Evolutionary conservation across 2,329 filamentous ascomycete genomes (phyloP), one percentile per base, ranked within the genome.

Genomic region (Xylariomycetidae sp.): DNA sequence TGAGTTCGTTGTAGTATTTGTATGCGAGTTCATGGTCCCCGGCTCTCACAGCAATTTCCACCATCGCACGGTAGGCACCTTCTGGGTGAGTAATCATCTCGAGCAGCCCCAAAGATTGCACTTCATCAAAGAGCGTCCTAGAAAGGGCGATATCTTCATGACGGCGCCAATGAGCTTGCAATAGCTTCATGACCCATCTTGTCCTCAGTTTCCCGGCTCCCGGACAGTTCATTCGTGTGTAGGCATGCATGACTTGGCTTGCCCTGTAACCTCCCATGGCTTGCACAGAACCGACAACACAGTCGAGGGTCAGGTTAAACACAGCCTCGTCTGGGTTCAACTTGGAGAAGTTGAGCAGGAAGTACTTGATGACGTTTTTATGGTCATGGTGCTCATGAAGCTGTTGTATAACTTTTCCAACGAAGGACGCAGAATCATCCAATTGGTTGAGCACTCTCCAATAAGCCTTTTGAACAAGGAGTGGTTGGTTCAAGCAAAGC

Each of bases 1-100:
- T 35, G 6, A 58, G 44, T n/a, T 48, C 41, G 3, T 48, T 35
- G 11, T 56, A 51, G 20, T 59, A 58, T 1, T 34, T 38, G 16
- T 51, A 41, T n/a, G 63, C 60, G n/a, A 51, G 40, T 11, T 37
- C 37, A 15, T 48, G 27, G 15, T 62, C 41, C 6, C 45, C 58
- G 2, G 62, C 58, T 31, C 60, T 56, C 9, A 66, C 44, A 1
- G 62, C 50, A 17, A 67, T 49, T 36, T 68, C 61, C 5, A 66
- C 43, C 58, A 69, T 63, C 25, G 57, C 45, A 15, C 61, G 56
- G 38, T 62, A 65, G 6, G 59, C 36, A 7, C 44, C 51, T 23
- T 62, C 40, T 3, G 56, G 50, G 25, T 58, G 46, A 7, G 14
- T 6, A 8, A 51, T 20, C 31, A 33, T 45, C 9, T 46, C 36